phyloP scores from a whole-genome alignment of 73 alveolate species.

The Diophrys appendiculata region DNA sequence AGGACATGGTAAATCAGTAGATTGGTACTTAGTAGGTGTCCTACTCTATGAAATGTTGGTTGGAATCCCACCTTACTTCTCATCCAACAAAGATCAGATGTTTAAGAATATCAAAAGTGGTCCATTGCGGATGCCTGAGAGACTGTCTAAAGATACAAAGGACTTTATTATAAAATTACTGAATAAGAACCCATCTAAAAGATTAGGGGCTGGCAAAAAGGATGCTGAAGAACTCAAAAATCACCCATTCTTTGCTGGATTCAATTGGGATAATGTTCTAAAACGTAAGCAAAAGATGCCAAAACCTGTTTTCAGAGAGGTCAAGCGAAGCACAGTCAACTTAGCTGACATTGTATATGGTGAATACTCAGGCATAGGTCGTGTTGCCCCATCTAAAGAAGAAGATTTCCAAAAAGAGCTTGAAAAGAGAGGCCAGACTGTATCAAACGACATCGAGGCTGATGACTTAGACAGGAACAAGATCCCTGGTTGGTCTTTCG shows the following conservation, averaged over 20 bases:
- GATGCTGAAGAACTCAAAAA: constrained; percentile 89
- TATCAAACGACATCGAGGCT: background rate
- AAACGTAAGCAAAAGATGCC: constrained; percentile 60
- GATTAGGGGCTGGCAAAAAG: constrained; percentile 94
- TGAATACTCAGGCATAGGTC: constrained; percentile 15
- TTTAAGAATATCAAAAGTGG: constrained; percentile 80
- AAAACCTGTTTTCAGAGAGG: constrained; percentile 45
- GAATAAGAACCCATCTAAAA: constrained; percentile 89
- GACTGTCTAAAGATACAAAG: constrained; percentile 59
- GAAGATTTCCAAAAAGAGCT: constrained; percentile 8
- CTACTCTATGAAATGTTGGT: constrained; percentile 95
- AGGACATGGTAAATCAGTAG: constrained; percentile 94
- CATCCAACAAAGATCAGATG: constrained; percentile 88
- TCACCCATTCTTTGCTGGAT: constrained; percentile 79
- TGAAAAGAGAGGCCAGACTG: constrained; percentile 11
- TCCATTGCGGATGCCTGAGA: constrained; percentile 69
- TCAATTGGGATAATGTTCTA: constrained; percentile 83
- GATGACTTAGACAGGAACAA: constrained; percentile 24
- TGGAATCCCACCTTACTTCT: constrained; percentile 96
- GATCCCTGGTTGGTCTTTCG: constrained; percentile 34
- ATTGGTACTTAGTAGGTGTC: constrained; percentile 92
- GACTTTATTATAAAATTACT: constrained; percentile 67
- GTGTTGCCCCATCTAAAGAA: constrained; percentile 20
- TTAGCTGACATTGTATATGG: constrained; percentile 24
- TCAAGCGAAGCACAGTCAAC: constrained; percentile 5